Evolutionary conservation across 192 early-diverging fungal genomes (phyloP), one percentile per base, ranked within the genome.

Genomic region (Coemansia biformis): DNA sequence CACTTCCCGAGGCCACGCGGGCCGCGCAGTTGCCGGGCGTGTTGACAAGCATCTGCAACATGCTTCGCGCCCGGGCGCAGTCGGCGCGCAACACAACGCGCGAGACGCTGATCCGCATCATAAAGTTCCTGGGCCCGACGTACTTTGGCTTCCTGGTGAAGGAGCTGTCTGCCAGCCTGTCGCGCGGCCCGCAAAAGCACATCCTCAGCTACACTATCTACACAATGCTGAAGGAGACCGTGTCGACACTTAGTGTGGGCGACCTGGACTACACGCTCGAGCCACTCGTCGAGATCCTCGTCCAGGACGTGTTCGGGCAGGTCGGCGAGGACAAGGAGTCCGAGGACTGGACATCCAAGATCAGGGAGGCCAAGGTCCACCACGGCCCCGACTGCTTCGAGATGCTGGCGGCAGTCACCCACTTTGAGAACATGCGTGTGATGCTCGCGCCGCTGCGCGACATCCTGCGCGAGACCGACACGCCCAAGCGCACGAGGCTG

Each of bases 121-220:
- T 82, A 9, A 79, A 80, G 30, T 81, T 91, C 60, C 70, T 98
- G 13, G 93, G 93, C 5, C 77, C 89, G 1, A 32, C 63, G 7
- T 97, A 89, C 71, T 83, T 99, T 46, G 79, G 75, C 8, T 99
- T 93, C 63, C 81, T 98, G 38, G 57, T 99, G 14, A 87, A 86
- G 51, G 91, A 96, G 62, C 73, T 99, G 28, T 68, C 73, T 36
- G 67, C 79, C 14, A 83, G 85, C 16, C 62, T 99, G 38, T 75
- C 79, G 21, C 78, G 88, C 6, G 97, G 95, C 34, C 88, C 91
- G 50, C 88, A 94, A 50, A 76, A 89, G 26, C 95, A 98, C 64
- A 89, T 99, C 12, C 82, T 99, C n/a, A 90, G 88, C 33, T 97
- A 84, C 66, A 97, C 95, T 1, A 51, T 96, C 40, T 87, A 97